Percentiles rank a stretch among this genome's conserved stretches.
These are phyloP conservation scores for Mucor lusitanicus DNA, from an alignment of 371 early-diverging fungal genomes.

Conservation along the genomic window DNA sequence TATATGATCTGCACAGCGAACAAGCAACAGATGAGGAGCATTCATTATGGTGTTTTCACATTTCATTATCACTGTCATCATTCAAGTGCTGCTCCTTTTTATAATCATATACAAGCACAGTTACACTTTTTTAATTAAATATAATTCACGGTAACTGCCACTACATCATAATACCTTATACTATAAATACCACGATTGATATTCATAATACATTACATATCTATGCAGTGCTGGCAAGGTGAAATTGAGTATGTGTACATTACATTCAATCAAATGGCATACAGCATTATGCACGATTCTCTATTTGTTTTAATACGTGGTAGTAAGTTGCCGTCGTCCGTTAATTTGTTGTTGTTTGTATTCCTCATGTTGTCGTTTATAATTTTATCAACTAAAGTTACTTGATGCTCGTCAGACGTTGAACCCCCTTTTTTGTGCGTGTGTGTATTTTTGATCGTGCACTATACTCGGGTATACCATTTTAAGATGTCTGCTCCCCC, in stretches of 20 bases:
- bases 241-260: neutral
- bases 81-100: neutral
- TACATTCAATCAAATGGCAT: constrained; percentile 1
- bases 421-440: neutral
- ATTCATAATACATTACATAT: neutral
- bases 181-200: neutral
- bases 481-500: neutral
- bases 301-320: constrained; percentile 1
- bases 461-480: neutral
- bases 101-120: neutral
- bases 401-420: constrained; percentile 1
- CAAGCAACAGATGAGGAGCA: neutral
- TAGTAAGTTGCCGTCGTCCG: neutral
- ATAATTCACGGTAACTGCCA: neutral
- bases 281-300: neutral
- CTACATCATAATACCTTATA: neutral
- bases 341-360: neutral
- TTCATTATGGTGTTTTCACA: neutral
- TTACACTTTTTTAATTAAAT: neutral
- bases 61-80: neutral
- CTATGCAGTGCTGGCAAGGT: neutral
- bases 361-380: neutral
- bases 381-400: neutral
- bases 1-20: neutral
- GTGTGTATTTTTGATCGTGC: neutral